A percentile compares a stretch with the other conserved stretches of the same genome.
These are phyloP conservation scores for Epicoccum sorghinum DNA, from an alignment of 2,329 filamentous ascomycete species.

Conservation along the genomic window DNA sequence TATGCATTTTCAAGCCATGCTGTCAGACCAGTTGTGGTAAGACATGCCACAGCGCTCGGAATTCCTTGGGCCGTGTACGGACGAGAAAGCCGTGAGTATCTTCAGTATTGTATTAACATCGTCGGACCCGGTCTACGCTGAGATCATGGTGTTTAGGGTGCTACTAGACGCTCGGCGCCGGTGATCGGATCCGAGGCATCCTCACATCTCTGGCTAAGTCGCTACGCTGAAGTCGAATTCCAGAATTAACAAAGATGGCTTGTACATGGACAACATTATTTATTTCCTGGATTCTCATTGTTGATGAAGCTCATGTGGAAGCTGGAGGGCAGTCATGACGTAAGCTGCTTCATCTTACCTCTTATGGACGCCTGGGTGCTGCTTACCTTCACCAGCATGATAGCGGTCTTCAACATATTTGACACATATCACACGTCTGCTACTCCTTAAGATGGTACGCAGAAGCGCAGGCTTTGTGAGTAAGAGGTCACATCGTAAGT, in stretches of 20 bases:
- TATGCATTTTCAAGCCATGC: background rate
- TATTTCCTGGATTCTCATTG: too few species aligned
- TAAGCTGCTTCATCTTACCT: background rate
- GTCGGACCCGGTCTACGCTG: too few species aligned
- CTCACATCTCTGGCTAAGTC: too few species aligned
- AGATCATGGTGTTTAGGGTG: background rate
- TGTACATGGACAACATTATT: too few species aligned
- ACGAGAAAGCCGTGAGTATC: background rate
- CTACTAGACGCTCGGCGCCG: conserved; percentile 2
- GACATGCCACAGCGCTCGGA: background rate
- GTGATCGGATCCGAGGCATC: conserved; percentile 3
- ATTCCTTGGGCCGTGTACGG: background rate
- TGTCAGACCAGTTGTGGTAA: too few species aligned
- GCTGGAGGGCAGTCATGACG: background rate
- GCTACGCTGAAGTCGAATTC: too few species aligned
- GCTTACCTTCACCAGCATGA: background rate
- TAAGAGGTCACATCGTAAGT: conserved; percentile 44
- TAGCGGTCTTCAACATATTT: background rate
- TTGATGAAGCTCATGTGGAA: background rate
- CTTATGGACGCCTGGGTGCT: background rate
- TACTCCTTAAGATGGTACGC: conserved; percentile 25
- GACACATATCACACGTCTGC: background rate
- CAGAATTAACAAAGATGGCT: too few species aligned
- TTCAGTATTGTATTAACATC: too few species aligned
- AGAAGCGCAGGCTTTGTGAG: conserved; percentile 36